Conservation (phyloP, 495 filamentous ascomycete species). For the Amniculicola lignicola region DNA sequence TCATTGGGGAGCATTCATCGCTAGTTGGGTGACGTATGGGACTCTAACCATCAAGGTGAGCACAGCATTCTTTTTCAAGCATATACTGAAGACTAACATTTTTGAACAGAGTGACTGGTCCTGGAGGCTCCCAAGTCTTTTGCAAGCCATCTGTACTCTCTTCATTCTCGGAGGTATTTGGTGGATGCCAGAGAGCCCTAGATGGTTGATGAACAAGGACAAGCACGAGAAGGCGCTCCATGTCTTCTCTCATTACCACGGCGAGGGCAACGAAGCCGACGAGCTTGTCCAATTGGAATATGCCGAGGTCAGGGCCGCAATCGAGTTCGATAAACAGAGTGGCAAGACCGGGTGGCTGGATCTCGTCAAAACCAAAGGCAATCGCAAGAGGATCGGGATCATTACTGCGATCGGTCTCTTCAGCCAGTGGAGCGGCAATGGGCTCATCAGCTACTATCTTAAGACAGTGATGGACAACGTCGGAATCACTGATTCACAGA, state of each 20-base stretch:
- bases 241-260: constrained; percentile 49
- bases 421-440: neutral
- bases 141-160: neutral
- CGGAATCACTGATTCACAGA: constrained; percentile 19
- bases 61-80: too few species aligned
- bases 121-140: neutral
- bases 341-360: constrained; percentile 1
- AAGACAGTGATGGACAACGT: constrained; percentile 16
- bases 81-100: too few species aligned
- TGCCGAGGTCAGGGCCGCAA: neutral
- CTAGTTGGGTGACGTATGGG: too few species aligned
- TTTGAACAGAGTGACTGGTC: too few species aligned
- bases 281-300: constrained; percentile 1
- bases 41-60: too few species aligned
- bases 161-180: constrained; percentile 50
- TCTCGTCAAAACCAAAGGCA: constrained; percentile 10
- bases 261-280: constrained; percentile 2
- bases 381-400: constrained; percentile 35
- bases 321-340: neutral
- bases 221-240: constrained; percentile 43
- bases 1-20: too few species aligned
- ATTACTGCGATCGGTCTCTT: constrained; percentile 5
- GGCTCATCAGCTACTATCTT: constrained; percentile 6
- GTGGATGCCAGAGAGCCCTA: constrained; percentile 58
- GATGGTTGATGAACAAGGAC: constrained; percentile 43